phyloP scores from a whole-genome alignment of 495 filamentous ascomycete species.

The Tuber microsphaerosporum region DNA sequence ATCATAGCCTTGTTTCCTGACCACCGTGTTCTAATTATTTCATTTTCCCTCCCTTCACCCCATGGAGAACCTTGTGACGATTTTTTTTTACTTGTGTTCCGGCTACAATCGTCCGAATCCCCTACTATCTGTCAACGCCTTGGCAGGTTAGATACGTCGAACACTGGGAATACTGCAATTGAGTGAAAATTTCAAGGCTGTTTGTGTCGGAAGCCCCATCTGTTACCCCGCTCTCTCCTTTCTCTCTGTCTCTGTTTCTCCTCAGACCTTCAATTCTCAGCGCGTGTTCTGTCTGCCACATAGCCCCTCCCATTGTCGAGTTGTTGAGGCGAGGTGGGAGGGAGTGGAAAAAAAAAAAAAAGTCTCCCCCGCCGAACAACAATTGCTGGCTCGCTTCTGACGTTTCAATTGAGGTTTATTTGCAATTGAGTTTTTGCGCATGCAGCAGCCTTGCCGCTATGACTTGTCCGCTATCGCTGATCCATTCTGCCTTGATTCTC shows the following conservation, averaged over 20 bases:
- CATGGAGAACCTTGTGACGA: constrained; percentile 29
- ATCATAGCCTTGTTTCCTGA: constrained; percentile 27
- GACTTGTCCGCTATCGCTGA: constrained; percentile 17
- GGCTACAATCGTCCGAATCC: constrained; percentile 10
- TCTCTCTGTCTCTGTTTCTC: constrained; percentile 1
- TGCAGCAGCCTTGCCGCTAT: constrained; percentile 35
- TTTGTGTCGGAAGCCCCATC: constrained; percentile 38
- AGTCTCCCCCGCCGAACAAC: constrained; percentile 24
- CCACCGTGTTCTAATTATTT: constrained; percentile 3
- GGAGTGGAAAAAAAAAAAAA: neutral
- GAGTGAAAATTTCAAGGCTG: constrained; percentile 33
- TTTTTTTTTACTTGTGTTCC: constrained; percentile 22
- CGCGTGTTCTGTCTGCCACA: constrained; percentile 37
- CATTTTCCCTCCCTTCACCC: neutral
- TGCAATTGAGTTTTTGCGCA: constrained; percentile 38
- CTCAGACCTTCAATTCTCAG: constrained; percentile 11
- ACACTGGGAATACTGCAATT: constrained; percentile 32
- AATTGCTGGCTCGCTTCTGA: constrained; percentile 38
- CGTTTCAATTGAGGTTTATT: constrained; percentile 41
- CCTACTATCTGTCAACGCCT: constrained; percentile 23
- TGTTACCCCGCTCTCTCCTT: constrained; percentile 32
- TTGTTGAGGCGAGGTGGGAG: constrained; percentile 7
- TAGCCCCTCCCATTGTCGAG: constrained; percentile 34
- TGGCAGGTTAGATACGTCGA: constrained; percentile 33
- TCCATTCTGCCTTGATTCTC: constrained; percentile 35